These are phyloP conservation scores for Climacium dendroides DNA, from an alignment of 225 moss, liverwort and hornwort species.

Conservation along the genomic window DNA sequence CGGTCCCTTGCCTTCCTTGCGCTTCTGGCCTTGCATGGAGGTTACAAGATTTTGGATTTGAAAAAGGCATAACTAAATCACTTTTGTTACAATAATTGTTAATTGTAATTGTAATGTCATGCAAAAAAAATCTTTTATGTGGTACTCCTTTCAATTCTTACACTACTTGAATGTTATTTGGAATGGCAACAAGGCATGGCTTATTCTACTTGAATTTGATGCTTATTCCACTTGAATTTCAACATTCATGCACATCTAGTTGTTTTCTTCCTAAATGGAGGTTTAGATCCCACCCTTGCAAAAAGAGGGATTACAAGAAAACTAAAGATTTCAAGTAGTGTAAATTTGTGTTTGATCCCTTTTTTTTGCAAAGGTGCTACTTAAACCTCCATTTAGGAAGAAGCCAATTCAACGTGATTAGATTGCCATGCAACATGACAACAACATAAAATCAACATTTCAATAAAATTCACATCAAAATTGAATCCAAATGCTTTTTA, in stretches of 20 bases:
- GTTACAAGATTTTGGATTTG: no score
- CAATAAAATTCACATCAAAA: fast-evolving
- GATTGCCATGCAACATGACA: not conserved
- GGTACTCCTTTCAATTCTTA: not conserved
- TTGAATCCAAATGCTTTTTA: not conserved
- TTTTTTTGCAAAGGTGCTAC: not conserved
- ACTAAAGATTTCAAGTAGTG: not conserved
- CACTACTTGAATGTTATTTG: not conserved
- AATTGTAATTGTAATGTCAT: not conserved
- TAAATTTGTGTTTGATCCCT: not conserved
- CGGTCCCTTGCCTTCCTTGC: not conserved
- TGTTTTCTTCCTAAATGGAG: not conserved
- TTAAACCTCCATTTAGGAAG: not conserved
- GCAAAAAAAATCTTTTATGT: fast-evolving
- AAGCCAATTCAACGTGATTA: not conserved
- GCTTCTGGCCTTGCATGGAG: no score
- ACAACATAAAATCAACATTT: not conserved
- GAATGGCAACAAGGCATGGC: not conserved
- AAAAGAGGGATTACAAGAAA: fast-evolving
- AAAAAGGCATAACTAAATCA: not conserved
- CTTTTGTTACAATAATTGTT: not conserved
- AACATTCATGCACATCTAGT: not conserved
- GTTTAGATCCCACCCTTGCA: not conserved
- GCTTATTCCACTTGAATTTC: no score
- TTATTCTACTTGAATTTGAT: not conserved